Evolutionary conservation across 495 filamentous ascomycete genomes (phyloP).

Genomic region (Filosporella fistucella): DNA sequence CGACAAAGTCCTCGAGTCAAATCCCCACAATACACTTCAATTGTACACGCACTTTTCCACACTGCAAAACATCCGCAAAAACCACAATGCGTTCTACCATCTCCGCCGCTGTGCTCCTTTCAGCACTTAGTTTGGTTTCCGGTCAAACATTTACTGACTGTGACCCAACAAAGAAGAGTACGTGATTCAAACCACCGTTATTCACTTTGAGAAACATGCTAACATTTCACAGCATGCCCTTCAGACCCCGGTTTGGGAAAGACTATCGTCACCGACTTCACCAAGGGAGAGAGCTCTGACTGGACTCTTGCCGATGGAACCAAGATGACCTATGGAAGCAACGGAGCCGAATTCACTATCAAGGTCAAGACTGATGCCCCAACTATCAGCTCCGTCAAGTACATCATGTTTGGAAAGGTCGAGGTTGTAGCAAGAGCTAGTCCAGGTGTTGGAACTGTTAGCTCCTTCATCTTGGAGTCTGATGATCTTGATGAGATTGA

Average conservation of each 20-base stretch:
- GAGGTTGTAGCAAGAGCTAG: constrained; percentile 68
- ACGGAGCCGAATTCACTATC: constrained; percentile 23
- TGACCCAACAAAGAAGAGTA: constrained; percentile 23
- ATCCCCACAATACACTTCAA: too few relatives aligned
- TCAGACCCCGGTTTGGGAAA: constrained; percentile 19
- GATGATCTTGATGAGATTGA: constrained; percentile 94
- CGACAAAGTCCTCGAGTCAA: too few relatives aligned
- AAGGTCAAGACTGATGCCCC: constrained; percentile 56
- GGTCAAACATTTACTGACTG: constrained; percentile 27
- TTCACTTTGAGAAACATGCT: not conserved
- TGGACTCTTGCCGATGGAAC: constrained; percentile 16
- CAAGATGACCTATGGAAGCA: constrained; percentile 16
- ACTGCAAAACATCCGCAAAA: too few relatives aligned
- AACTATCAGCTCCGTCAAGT: constrained; percentile 61
- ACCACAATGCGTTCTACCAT: constrained; percentile 17
- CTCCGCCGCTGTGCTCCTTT: constrained; percentile 13
- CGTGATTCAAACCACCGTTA: not conserved
- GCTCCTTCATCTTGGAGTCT: constrained; percentile 81
- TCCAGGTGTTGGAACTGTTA: constrained; percentile 70
- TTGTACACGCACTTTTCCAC: too few relatives aligned
- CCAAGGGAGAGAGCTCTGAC: constrained; percentile 11
- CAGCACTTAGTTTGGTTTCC: constrained; percentile 10
- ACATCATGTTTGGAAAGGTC: constrained; percentile 81
- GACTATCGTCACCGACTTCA: constrained; percentile 27
- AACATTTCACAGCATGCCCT: constrained; percentile 20